Evolutionary conservation across 306 rosid species (phyloP).

Genomic region (Erythrophleum fordii): DNA sequence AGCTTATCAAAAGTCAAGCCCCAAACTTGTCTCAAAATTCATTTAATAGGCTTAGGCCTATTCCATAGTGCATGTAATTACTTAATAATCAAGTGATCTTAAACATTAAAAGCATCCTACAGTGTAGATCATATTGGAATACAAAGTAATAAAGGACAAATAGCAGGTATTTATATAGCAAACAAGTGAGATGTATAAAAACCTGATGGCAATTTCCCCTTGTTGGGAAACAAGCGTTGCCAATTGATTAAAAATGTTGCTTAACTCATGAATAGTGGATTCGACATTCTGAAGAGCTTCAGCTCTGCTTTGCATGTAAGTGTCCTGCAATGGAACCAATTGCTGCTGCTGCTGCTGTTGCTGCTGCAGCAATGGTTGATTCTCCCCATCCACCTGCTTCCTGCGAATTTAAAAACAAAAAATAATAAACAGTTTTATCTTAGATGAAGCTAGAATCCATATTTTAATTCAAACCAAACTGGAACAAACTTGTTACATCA

Average conservation of each 20-base stretch:
- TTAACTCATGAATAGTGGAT: conserved; percentile 94
- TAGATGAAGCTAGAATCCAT: conserved; percentile 7
- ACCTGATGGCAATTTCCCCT: conserved; percentile 98
- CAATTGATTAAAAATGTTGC: conserved; percentile 92
- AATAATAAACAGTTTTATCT: background rate
- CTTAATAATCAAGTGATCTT: conserved; percentile 14
- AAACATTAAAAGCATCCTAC: conserved; percentile 13
- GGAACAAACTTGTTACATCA: background rate
- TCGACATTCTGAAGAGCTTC: conserved; percentile 98
- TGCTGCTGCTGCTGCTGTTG: conserved; percentile 76
- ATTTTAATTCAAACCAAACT: conserved; percentile 13
- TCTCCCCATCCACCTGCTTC: conserved; percentile 85
- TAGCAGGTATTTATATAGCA: background rate
- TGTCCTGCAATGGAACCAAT: conserved; percentile 87
- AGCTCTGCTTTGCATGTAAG: conserved; percentile 97
- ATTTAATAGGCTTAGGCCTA: conserved; percentile 9
- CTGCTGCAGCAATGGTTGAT: conserved; percentile 78
- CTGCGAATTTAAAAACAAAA: conserved; percentile 49
- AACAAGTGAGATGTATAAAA: conserved; percentile 32
- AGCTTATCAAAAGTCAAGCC: conserved; percentile 24
- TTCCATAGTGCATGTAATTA: background rate
- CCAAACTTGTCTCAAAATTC: conserved; percentile 12
- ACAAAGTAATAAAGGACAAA: conserved; percentile 13
- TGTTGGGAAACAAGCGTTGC: conserved; percentile 97
- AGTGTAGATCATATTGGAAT: conserved; percentile 7